These are phyloP conservation scores for Apiospora hydei DNA, from an alignment of 2,329 filamentous ascomycete genomes.

Conservation along the genomic window DNA sequence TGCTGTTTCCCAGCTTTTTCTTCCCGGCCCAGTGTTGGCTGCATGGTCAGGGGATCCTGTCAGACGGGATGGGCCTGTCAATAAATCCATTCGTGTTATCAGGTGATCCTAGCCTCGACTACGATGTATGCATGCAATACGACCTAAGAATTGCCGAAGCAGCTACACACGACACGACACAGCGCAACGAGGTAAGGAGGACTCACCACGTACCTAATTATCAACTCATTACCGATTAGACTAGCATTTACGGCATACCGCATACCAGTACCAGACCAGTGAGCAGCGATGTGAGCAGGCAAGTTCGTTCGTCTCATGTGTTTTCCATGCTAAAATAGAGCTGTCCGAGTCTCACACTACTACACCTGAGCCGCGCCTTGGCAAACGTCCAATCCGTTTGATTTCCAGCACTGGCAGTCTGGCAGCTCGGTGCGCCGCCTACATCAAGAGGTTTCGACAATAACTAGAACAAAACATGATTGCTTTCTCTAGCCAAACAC, in stretches of 20 bases:
- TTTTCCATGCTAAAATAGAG: conserved; percentile 11
- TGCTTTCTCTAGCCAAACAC: not conserved
- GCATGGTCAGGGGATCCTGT: conserved; percentile 20
- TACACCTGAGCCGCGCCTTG: conserved; percentile 3
- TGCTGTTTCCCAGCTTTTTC: not conserved
- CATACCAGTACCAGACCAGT: not conserved
- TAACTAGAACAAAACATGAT: conserved; percentile 10
- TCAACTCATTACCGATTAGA: no score
- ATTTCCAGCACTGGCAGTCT: not conserved
- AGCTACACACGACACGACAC: not conserved
- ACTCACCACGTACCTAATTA: not conserved
- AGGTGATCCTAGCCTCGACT: conserved; percentile 4
- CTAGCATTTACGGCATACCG: not conserved
- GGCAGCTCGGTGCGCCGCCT: not conserved
- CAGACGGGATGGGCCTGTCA: conserved; percentile 21
- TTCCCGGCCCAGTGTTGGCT: conserved; percentile 6
- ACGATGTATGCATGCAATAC: conserved; percentile 3
- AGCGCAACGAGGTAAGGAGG: conserved; percentile 7
- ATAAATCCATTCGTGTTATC: conserved; percentile 12
- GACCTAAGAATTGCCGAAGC: conserved; percentile 4
- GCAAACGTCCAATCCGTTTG: not conserved
- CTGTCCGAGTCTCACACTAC: not conserved
- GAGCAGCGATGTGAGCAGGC: not conserved
- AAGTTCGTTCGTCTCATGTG: conserved; percentile 13
- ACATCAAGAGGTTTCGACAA: not conserved